Percentiles rank a stretch among this genome's conserved stretches.
phyloP scores from a whole-genome alignment of 2,329 filamentous ascomycete species.

The Teratosphaeria viscida region DNA sequence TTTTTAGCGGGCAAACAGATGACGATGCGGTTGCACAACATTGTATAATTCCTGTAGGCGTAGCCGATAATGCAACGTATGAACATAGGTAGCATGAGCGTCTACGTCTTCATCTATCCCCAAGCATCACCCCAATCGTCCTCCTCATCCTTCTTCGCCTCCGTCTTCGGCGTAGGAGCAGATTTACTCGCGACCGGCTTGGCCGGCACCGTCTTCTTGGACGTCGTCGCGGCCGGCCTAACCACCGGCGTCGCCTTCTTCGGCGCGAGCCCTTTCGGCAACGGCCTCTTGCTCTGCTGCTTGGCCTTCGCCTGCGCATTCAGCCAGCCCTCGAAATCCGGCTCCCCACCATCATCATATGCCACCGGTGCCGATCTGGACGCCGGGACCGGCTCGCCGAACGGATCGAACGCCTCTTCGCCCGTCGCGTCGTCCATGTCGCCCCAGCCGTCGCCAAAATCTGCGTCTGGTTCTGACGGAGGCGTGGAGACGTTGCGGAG shows the following conservation, averaged over 20 bases:
- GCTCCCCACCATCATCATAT: conserved; percentile 77
- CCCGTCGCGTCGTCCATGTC: conserved; percentile 38
- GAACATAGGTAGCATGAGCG: neutral
- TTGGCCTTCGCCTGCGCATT: conserved; percentile 76
- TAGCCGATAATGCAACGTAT: neutral
- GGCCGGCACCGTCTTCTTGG: conserved; percentile 11
- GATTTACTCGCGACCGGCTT: conserved; percentile 6
- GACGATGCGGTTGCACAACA: neutral
- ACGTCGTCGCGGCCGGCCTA: conserved; percentile 15
- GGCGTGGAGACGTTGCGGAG: conserved; percentile 13
- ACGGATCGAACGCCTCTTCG: conserved; percentile 38
- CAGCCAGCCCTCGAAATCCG: conserved; percentile 92
- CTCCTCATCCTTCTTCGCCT: conserved; percentile 23
- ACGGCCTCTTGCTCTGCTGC: conserved; percentile 47
- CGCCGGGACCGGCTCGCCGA: conserved; percentile 28
- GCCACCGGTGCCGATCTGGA: conserved; percentile 29
- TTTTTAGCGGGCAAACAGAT: neutral
- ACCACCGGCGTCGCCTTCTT: conserved; percentile 27
- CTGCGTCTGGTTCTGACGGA: conserved; percentile 33
- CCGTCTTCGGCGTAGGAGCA: conserved; percentile 9
- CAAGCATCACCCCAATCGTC: conserved; percentile 33
- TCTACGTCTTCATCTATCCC: conserved; percentile 11
- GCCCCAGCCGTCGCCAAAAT: conserved; percentile 60
- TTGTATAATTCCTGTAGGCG: neutral
- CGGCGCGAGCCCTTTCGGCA: conserved; percentile 79